These are phyloP conservation scores for Paecilomyces formosus DNA, from an alignment of 2,329 filamentous ascomycete species.

Conservation along the genomic window DNA sequence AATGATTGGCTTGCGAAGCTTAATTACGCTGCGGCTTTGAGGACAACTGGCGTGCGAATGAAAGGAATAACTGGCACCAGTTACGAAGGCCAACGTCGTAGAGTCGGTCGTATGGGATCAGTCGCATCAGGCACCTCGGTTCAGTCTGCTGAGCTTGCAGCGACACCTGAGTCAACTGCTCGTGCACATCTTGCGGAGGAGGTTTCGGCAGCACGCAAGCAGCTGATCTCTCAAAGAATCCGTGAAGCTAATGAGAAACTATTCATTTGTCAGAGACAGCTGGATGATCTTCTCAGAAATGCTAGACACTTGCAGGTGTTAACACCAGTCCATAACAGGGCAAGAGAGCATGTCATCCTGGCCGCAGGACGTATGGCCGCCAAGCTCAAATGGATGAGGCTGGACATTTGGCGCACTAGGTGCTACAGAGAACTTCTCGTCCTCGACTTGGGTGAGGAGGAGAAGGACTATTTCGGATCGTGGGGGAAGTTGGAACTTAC, in stretches of 20 bases:
- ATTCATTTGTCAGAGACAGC: conserved; percentile 61
- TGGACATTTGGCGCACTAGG: conserved; percentile 86
- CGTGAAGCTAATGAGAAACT: conserved; percentile 75
- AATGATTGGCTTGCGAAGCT: conserved; percentile 96
- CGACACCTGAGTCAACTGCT: conserved; percentile 40
- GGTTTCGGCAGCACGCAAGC: conserved; percentile 71
- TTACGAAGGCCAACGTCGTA: conserved; percentile 67
- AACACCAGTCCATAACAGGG: conserved; percentile 84
- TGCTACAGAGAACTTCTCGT: conserved; percentile 85
- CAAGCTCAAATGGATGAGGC: conserved; percentile 86
- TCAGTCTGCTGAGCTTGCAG: conserved; percentile 60
- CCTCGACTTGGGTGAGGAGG: conserved; percentile 78
- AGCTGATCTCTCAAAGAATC: conserved; percentile 79
- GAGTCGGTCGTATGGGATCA: conserved; percentile 60
- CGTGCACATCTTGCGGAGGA: conserved; percentile 79
- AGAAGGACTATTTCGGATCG: conserved; percentile 6
- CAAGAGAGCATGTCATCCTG: conserved; percentile 75
- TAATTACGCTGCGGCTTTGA: conserved; percentile 92
- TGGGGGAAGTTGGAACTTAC: conserved; percentile 2
- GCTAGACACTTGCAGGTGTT: conserved; percentile 83
- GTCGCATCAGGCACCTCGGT: conserved; percentile 50
- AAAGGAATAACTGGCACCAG: conserved; percentile 76
- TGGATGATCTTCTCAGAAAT: conserved; percentile 79
- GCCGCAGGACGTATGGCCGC: conserved; percentile 78
- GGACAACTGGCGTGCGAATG: conserved; percentile 84